phyloP scores from a whole-genome alignment of 2,329 filamentous ascomycete genomes.

The Graphilbum sp. region DNA sequence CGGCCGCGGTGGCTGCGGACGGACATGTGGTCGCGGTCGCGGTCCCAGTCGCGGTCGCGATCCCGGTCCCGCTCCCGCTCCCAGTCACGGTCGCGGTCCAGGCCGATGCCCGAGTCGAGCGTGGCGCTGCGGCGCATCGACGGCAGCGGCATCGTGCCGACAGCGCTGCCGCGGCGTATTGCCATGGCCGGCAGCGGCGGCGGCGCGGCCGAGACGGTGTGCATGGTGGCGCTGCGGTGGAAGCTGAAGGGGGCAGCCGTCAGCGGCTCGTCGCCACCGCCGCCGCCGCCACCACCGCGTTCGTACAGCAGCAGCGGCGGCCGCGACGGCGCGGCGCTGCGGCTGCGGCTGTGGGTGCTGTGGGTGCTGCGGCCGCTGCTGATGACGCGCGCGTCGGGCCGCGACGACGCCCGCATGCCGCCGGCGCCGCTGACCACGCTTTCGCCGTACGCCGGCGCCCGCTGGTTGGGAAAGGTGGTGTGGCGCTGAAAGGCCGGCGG shows the following conservation, averaged over 20 bases:
- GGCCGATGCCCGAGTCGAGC: constrained; percentile 6
- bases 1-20: constrained; percentile 19
- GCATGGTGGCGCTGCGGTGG: no score
- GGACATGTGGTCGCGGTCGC: constrained; percentile 26
- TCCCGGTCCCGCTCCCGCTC: constrained; percentile 14
- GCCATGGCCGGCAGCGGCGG: no score
- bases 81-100: not conserved
- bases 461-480: constrained; percentile 28
- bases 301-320: constrained; percentile 25
- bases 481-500: constrained; percentile 23
- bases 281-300: constrained; percentile 9
- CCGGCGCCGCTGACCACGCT: constrained; percentile 19
- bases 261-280: not conserved
- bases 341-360: not conserved
- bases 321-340: not conserved
- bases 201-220: not conserved
- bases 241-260: not conserved
- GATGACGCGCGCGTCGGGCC: constrained; percentile 8
- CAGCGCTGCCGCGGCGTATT: not conserved
- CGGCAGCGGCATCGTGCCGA: not conserved
- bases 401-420: constrained; percentile 5
- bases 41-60: not conserved
- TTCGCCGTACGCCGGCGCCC: constrained; percentile 11
- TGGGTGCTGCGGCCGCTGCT: constrained; percentile 15
- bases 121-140: constrained; percentile 6